Evolutionary conservation across 352 stramenopile species (phyloP), one percentile per base, ranked within the genome.

Genomic region (Globisporangium recalcitrans): DNA sequence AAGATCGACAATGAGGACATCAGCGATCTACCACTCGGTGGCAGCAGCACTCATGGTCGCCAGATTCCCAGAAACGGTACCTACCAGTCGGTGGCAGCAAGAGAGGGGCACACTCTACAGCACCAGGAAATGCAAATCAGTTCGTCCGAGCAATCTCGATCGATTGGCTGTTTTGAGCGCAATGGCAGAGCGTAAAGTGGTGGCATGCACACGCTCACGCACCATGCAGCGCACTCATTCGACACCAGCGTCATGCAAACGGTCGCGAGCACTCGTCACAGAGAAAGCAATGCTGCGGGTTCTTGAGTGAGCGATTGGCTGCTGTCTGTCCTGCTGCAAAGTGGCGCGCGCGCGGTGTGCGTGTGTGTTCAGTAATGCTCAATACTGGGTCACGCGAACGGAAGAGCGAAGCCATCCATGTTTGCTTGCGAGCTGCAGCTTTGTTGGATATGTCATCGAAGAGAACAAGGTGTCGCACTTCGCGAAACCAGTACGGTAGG

Each of bases 41-140:
- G 6, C 48, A 32, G 14, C 14, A 54, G 44, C 22, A 4, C 19
- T 11, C 13, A 4, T 21, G 36, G 36, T 44, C 36, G 47, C 47
- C 47, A 53, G 47, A 32, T 53, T 53, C 46, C 24, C 47, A 13
- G 16, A 54, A 54, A 54, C 26, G 48, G 26, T 53, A 53, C 47
- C 24, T n/a, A 53, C 24, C 0, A 2, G 6, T 11, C 31, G 48
- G 26, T 54, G 48, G 48, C 48, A 54, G 14, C 8, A 53, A 53
- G 13, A 27, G 9, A 4, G 1, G 6, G 24, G 14, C 14, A 36
- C 26, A 16, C 7, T 3, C 6, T 54, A 1, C 24, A 24, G 48
- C 7, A 13, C 48, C 48, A 26, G 36, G n/a, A 54, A 54, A 32
- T 36, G 14, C 48, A 54, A 52, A 54, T 54, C 48, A 54, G 24